Conservation (phyloP, 2,329 filamentous ascomycete species). For the Periconia digitata region DNA sequence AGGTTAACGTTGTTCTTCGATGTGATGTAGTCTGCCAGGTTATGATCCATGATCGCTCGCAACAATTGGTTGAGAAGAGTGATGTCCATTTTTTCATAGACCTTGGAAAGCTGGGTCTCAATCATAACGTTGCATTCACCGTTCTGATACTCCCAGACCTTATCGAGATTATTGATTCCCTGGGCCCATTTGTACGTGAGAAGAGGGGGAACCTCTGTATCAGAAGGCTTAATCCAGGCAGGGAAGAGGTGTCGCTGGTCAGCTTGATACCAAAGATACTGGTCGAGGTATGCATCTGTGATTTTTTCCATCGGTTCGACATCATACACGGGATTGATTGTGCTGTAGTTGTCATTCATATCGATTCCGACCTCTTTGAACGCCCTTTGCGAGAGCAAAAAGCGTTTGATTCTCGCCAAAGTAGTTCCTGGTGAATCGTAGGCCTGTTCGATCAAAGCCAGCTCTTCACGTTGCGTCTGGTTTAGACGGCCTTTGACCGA, state of each 20-base stretch:
- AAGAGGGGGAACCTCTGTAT: slow-evolving; percentile 93
- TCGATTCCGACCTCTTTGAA: slow-evolving; percentile 99
- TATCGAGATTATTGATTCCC: slow-evolving; percentile 95
- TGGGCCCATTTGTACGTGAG: slow-evolving; percentile 99
- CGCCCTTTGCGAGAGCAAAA: slow-evolving; percentile 91
- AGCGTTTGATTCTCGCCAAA: slow-evolving; percentile 93
- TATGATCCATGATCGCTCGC: slow-evolving; percentile 98
- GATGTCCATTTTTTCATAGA: slow-evolving; percentile 98
- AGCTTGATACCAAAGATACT: slow-evolving; percentile 99
- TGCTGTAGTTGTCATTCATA: slow-evolving; percentile 99
- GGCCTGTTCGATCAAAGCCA: slow-evolving; percentile 95
- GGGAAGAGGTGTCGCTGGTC: slow-evolving; percentile 97
- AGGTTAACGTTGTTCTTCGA: slow-evolving; percentile 99
- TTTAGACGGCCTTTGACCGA: slow-evolving; percentile 96
- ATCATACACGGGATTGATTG: slow-evolving; percentile 98
- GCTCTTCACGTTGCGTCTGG: slow-evolving; percentile 94
- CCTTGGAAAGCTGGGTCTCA: slow-evolving; percentile 97
- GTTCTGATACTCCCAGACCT: slow-evolving; percentile 90
- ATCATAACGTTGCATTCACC: slow-evolving; percentile 99
- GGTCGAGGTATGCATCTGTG: slow-evolving; percentile 96
- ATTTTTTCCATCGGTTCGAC: slow-evolving; percentile 99
- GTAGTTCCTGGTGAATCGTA: slow-evolving; percentile 98
- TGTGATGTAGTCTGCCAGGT: slow-evolving; percentile 97
- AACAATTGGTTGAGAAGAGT: slow-evolving; percentile 92
- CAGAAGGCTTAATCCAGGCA: slow-evolving; percentile 98